These are phyloP conservation scores for Plasmodium coatneyi DNA, from an alignment of 169 alveolate species.

Conservation along the genomic window DNA sequence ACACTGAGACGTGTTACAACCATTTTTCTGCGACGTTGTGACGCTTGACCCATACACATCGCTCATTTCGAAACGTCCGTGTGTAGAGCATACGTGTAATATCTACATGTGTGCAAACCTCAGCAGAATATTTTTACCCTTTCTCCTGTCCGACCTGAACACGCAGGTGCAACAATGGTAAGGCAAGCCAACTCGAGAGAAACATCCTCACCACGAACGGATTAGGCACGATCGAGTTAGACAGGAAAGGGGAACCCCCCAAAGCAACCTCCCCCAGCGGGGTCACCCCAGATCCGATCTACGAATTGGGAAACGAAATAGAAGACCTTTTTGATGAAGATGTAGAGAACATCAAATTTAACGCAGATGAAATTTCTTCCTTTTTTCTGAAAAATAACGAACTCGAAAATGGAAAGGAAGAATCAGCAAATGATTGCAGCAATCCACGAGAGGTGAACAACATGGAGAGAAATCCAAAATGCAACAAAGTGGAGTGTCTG, in stretches of 20 bases:
- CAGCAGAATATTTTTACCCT: neutral
- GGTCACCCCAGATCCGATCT: neutral
- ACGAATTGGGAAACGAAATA: constrained; percentile 44
- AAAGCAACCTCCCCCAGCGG: neutral
- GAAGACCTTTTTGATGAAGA: constrained; percentile 64
- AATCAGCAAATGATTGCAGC: neutral
- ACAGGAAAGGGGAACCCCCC: neutral
- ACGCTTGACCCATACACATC: neutral
- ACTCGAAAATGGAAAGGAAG: neutral
- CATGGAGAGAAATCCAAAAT: neutral
- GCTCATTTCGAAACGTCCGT: neutral
- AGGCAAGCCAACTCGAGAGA: neutral
- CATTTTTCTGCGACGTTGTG: neutral
- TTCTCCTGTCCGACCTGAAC: constrained; percentile 8
- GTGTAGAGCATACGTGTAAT: neutral
- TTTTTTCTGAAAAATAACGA: constrained; percentile 47
- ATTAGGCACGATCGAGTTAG: neutral
- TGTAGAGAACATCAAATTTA: constrained; percentile 63
- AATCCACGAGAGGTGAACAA: neutral
- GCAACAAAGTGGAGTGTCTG: constrained; percentile 17
- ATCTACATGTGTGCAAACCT: neutral
- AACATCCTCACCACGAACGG: neutral
- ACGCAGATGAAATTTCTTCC: constrained; percentile 41
- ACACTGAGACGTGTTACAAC: neutral
- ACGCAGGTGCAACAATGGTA: constrained; percentile 14